These are phyloP conservation scores for Apiospora kogelbergensis DNA, from an alignment of 2,329 filamentous ascomycete genomes.

Conservation along the genomic window DNA sequence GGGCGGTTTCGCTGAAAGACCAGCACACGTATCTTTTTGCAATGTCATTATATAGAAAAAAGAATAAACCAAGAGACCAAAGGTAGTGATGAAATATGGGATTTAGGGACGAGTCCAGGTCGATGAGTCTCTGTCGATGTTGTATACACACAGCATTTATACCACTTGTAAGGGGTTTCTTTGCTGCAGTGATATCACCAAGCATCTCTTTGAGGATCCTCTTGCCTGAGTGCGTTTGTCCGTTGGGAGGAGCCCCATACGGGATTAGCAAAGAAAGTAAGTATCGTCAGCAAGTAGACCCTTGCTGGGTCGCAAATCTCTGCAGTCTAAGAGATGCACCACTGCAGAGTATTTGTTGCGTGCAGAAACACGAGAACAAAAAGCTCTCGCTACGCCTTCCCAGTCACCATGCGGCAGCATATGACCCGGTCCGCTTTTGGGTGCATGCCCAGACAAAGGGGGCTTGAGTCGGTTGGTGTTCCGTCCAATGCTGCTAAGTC, in stretches of 20 bases:
- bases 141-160: neutral
- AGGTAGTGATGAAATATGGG: neutral
- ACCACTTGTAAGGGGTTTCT: neutral
- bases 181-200: neutral
- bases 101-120: neutral
- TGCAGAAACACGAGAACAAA: neutral
- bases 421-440: neutral
- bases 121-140: too few species aligned
- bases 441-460: neutral
- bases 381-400: neutral
- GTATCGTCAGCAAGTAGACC: neutral
- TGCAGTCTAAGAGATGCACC: neutral
- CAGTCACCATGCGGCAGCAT: neutral
- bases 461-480: neutral
- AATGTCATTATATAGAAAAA: neutral
- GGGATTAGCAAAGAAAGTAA: neutral
- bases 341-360: neutral
- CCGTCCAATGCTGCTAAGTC: neutral
- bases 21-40: neutral
- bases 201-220: neutral
- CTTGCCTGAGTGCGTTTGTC: neutral
- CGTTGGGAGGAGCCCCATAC: neutral
- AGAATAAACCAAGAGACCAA: neutral
- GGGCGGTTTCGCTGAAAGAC: neutral
- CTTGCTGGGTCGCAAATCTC: neutral